Percentiles rank a stretch among this genome's conserved stretches.
Evolutionary conservation across 306 rosid genomes (phyloP).

Genomic region (Prunus mongolica): DNA sequence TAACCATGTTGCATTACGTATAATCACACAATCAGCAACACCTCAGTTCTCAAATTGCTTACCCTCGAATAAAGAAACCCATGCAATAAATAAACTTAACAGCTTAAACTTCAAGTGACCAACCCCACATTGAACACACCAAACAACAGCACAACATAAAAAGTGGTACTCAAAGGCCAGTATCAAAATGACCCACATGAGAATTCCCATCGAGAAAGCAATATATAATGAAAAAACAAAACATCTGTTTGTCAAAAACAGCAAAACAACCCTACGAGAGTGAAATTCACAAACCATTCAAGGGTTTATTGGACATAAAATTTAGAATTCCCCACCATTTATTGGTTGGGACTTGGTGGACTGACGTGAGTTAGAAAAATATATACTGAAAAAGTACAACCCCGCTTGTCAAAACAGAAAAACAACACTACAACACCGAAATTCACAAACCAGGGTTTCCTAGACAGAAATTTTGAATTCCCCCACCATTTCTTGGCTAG

Average conservation of each 20-base stretch:
- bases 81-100: neutral
- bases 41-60: neutral
- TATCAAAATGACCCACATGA: neutral
- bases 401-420: no score
- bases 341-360: no score
- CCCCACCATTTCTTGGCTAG: no score
- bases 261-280: neutral
- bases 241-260: neutral
- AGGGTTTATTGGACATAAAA: no score
- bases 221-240: neutral
- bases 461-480: no score
- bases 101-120: neutral
- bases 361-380: no score
- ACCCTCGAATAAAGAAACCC: neutral
- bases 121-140: constrained; percentile 7
- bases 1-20: neutral
- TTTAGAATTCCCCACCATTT: no score
- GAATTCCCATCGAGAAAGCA: constrained; percentile 20
- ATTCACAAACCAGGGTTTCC: no score
- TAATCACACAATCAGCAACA: neutral
- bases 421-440: no score
- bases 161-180: neutral
- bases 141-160: neutral
- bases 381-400: no score
- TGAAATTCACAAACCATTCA: neutral